Conservation (phyloP, 2,329 filamentous ascomycete genomes). For the Fusarium siculi region DNA sequence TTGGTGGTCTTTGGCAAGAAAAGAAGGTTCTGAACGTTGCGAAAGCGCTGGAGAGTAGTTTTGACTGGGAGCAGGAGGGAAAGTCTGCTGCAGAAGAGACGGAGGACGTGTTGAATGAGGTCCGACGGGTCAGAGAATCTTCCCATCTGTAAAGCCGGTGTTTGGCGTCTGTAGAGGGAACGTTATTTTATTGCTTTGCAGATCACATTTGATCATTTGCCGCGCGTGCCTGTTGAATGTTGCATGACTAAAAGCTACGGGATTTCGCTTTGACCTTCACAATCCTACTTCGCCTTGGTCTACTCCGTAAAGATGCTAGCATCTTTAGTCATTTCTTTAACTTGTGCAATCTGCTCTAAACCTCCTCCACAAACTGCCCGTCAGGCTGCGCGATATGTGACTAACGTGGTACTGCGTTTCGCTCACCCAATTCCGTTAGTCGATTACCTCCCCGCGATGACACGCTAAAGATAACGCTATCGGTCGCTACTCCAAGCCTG, state of each 20-base stretch:
- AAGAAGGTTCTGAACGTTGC: constrained; percentile 56
- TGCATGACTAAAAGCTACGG: not conserved
- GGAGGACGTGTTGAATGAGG: not conserved
- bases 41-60: constrained; percentile 58
- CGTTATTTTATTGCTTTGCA: not conserved
- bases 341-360: too few relatives aligned
- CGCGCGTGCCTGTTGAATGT: fast-evolving
- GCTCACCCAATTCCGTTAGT: not conserved
- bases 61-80: constrained; percentile 52
- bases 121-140: not conserved
- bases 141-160: not conserved
- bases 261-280: fast-evolving
- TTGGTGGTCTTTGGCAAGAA: constrained; percentile 64
- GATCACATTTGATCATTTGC: too few relatives aligned
- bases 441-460: not conserved
- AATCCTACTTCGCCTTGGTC: fast-evolving
- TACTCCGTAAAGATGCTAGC: too few relatives aligned
- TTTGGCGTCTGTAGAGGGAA: not conserved
- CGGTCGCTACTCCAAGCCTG: constrained; percentile 5
- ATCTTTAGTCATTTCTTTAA: too few relatives aligned
- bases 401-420: fast-evolving
- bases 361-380: too few relatives aligned
- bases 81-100: not conserved
- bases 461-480: not conserved
- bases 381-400: not conserved